phyloP scores from a whole-genome alignment of 2,329 filamentous ascomycete species.

The Exophiala alcalophila region DNA sequence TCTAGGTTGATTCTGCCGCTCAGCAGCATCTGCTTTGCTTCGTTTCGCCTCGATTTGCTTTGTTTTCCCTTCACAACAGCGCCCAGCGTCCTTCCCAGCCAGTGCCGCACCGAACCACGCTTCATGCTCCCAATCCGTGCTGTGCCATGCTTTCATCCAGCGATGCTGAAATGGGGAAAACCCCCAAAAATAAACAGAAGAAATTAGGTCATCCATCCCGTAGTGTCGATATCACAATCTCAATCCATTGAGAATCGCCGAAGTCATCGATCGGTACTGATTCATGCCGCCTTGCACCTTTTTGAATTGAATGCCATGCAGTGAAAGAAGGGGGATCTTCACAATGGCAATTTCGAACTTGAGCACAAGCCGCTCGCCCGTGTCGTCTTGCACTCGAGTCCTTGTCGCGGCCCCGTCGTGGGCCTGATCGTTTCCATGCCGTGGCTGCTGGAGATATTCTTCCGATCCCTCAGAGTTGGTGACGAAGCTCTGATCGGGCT shows the following conservation, averaged over 20 bases:
- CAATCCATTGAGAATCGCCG: constrained; percentile 85
- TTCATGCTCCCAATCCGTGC: not conserved
- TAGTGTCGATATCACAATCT: constrained; percentile 61
- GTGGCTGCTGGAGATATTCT: constrained; percentile 59
- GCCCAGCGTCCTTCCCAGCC: too few relatives aligned
- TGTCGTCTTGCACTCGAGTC: constrained; percentile 85
- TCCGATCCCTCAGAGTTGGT: constrained; percentile 85
- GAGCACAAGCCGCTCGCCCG: constrained; percentile 77
- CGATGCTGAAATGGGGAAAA: too few relatives aligned
- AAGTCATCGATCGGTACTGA: constrained; percentile 98
- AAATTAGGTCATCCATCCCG: too few relatives aligned
- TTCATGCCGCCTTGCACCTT: constrained; percentile 92
- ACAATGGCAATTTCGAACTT: constrained; percentile 97
- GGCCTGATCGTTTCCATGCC: constrained; percentile 48
- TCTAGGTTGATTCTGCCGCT: too few relatives aligned
- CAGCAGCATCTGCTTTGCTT: too few relatives aligned
- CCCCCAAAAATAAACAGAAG: too few relatives aligned
- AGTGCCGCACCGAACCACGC: not conserved
- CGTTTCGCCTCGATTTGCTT: too few relatives aligned
- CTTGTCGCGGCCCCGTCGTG: constrained; percentile 79
- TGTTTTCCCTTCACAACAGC: too few relatives aligned
- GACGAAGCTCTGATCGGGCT: constrained; percentile 66
- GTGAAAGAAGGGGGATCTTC: constrained; percentile 86
- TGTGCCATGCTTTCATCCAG: not conserved
- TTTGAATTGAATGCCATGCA: constrained; percentile 98